Evolutionary conservation across 768 basidiomycete species (phyloP), one percentile per base, ranked within the genome.

Genomic region (Tulasnella sp.): DNA sequence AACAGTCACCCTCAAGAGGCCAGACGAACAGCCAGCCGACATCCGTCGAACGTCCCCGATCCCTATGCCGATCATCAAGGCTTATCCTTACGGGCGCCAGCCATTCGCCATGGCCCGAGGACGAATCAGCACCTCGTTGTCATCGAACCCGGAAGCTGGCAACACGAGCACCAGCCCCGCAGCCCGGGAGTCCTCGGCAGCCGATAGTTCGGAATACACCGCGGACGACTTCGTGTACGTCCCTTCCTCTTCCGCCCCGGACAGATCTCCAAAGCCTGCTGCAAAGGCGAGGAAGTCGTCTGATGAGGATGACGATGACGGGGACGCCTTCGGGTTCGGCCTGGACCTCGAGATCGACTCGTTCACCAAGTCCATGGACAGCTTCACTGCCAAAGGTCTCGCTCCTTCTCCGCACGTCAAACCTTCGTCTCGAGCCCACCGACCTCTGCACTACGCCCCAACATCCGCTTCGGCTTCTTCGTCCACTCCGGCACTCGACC

Each of bases 281-380:
- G 74, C 20, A 12, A 69, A 69, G 31, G 7, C 4, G 14, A 69
- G 16, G 34, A 69, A 69, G 41, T 28, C 46, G 7, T 73, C 72
- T 22, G n/a, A 31, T 31, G 74, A 40, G 16, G 44, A 20, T 31
- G 78, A 73, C 37, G 72, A 54, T n/a, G 79, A 80, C 7, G 79
- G 72, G 24, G 69, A 69, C 24, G 77, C 44, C n/a, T 80, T 80
- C n/a, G 82, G 76, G 24, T 81, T 81, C 73, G 72, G 42, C 11
- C 5, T 92, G 77, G 90, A 91, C 84, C 89, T 95, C 80, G 92
- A 92, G 83, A 93, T 94, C 74, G 86, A 89, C 3, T 88, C 91
- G 3, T 93, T 94, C 14, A 93, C 90, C 87, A 94, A 83, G 44
- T 80, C 82, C 72, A 79, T 77, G 37, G 76, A 78, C 79, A 50